Conservation (phyloP, 768 basidiomycete genomes). For the Kwoniella botswanensis region DNA sequence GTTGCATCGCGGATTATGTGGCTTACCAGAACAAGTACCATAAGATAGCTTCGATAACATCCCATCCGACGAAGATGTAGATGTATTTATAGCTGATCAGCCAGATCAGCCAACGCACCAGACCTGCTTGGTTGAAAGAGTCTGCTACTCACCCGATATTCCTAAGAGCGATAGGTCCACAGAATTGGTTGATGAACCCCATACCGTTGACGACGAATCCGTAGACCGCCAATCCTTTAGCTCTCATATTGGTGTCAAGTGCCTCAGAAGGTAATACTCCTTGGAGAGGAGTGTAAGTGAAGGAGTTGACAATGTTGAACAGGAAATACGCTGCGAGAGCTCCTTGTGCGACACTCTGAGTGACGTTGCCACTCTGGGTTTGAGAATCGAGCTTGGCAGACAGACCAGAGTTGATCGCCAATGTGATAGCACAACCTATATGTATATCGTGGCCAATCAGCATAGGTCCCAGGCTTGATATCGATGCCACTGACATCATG, state of each 20-base stretch:
- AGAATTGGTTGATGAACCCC: slow-evolving; percentile 63
- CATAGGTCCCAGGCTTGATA: slow-evolving; percentile 10
- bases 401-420: slow-evolving; percentile 36
- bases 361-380: slow-evolving; percentile 26
- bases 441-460: not conserved
- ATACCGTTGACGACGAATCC: slow-evolving; percentile 52
- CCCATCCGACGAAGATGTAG: slow-evolving; percentile 49
- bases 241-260: slow-evolving; percentile 66
- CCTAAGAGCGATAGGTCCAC: slow-evolving; percentile 61
- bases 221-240: slow-evolving; percentile 69
- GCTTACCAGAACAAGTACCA: slow-evolving; percentile 40
- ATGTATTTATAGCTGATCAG: slow-evolving; percentile 31
- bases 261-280: slow-evolving; percentile 67
- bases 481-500: not conserved
- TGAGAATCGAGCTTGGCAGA: slow-evolving; percentile 20
- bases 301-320: slow-evolving; percentile 65
- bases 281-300: slow-evolving; percentile 68
- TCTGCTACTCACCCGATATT: slow-evolving; percentile 58
- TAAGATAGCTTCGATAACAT: slow-evolving; percentile 42
- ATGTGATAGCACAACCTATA: slow-evolving; percentile 17
- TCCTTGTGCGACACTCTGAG: slow-evolving; percentile 52
- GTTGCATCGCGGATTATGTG: too few species aligned
- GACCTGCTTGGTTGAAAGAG: too few species aligned
- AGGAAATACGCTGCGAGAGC: slow-evolving; percentile 60
- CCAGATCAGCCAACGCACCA: not conserved